These are phyloP conservation scores for Chlorella sp. DNA, from an alignment of 139 green algal genomes.

Conservation along the genomic window DNA sequence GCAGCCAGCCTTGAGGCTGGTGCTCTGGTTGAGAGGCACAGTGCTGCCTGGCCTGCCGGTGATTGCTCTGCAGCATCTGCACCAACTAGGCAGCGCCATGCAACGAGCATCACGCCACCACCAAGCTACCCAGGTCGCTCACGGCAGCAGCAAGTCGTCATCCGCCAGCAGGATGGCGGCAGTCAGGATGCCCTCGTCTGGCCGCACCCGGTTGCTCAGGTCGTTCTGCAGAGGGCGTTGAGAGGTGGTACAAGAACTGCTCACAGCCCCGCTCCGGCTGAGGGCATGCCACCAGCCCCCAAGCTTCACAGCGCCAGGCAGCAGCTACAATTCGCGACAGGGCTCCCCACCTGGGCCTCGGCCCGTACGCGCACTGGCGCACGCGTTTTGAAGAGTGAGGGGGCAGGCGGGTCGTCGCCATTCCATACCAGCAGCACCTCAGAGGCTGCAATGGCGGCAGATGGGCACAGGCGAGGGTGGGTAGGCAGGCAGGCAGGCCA, in stretches of 20 bases:
- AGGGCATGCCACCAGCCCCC: too few relatives aligned
- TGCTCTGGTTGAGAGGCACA: too few relatives aligned
- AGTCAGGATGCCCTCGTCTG: background rate
- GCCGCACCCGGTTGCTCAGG: constrained; percentile 2
- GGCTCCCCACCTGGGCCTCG: background rate
- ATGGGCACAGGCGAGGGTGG: background rate
- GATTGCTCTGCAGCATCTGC: too few relatives aligned
- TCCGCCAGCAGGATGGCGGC: background rate
- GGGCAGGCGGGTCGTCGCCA: background rate
- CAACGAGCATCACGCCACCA: too few relatives aligned
- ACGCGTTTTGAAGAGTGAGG: background rate
- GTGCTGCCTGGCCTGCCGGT: too few relatives aligned
- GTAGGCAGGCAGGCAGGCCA: background rate
- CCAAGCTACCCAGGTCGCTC: too few relatives aligned
- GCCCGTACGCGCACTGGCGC: constrained; percentile 1
- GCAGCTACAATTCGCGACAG: too few relatives aligned
- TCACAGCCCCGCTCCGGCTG: too few relatives aligned
- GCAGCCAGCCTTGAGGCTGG: background rate
- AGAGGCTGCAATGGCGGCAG: background rate
- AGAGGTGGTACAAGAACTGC: too few relatives aligned
- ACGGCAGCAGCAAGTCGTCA: constrained; percentile 19
- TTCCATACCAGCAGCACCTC: constrained; percentile 31
- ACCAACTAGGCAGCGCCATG: too few relatives aligned
- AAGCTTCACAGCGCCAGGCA: too few relatives aligned
- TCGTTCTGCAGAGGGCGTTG: constrained; percentile 20